Evolutionary conservation across 176 grass and related monocot genomes (phyloP), one percentile per base, ranked within the genome.

Genomic region (Poa annua): DNA sequence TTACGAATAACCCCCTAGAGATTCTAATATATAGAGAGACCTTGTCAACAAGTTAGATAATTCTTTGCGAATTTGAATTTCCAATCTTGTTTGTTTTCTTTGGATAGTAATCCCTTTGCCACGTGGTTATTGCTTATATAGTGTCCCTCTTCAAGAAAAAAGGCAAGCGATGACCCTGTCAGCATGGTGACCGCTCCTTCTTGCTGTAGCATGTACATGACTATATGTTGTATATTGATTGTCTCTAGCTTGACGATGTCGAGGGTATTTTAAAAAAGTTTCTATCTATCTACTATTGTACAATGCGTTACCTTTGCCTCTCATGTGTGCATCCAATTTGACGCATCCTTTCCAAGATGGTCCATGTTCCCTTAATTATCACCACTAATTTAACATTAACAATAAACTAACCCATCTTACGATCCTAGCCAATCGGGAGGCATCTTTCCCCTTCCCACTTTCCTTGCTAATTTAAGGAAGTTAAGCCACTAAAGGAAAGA

Each of bases 401-500:
- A 90, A 59, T 89, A 83, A 67, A 79, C 38, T 79, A 90, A 73
- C 54, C 64, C 25, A 72, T 82, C 88, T 78, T 51, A 47, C n/a
- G 34, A 85, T 60, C 77, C 79, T 82, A 82, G 78, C 83, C 79
- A 86, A 86, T 86, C 16, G 38, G 74, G 38, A 47, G 50, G 67
- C 67, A 82, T 81, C 55, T 75, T 48, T 71, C 75, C 61, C 33
- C 39, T 49, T 75, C 39, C 62, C 62, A 90, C 80, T 84, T 66
- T 73, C 72, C 12, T 89, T 85, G 73, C 85, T 88, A 85, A 89
- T 86, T 69, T 85, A 86, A 89, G 86, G 74, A 85, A 89, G 71
- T 17, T 22, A 25, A 81, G 47, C 64, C 80, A 70, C 49, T 85
- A 81, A 74, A 66, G 69, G 80, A 81, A 91, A 77, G 81, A 13